Conservation (phyloP, 1,284 basidiomycete genomes). For the Fistulinella staudtii region DNA sequence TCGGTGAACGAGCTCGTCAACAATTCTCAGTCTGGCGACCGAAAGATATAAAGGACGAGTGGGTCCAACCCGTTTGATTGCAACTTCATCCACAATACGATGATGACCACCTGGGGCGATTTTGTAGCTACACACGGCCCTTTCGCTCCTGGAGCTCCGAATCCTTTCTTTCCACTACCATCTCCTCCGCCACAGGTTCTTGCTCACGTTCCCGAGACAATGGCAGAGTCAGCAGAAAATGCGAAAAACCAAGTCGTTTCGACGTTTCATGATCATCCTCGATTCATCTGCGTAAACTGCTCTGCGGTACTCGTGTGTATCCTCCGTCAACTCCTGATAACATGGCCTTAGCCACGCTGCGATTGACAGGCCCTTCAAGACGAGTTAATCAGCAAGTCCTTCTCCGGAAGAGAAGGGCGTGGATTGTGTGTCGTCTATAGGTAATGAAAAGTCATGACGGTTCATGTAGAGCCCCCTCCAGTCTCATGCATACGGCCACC, state of each 20-base stretch:
- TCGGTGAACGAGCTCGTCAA: too few relatives aligned
- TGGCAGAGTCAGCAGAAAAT: conserved; percentile 34
- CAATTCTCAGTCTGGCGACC: too few relatives aligned
- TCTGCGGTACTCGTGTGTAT: conserved; percentile 59
- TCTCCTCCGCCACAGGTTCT: neutral
- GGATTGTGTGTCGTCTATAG: conserved; percentile 68
- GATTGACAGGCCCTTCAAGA: conserved; percentile 68
- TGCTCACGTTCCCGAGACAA: conserved; percentile 5
- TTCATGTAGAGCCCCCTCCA: conserved; percentile 25
- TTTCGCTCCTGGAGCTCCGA: conserved; percentile 4
- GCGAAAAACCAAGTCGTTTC: conserved; percentile 51
- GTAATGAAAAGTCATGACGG: too few relatives aligned
- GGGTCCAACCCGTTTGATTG: conserved; percentile 1
- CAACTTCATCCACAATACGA: neutral
- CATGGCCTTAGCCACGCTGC: neutral
- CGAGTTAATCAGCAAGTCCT: conserved; percentile 81
- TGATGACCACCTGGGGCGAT: conserved; percentile 24
- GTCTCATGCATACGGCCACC: conserved; percentile 73
- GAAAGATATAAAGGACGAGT: too few relatives aligned
- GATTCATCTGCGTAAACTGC: conserved; percentile 62
- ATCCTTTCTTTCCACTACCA: neutral
- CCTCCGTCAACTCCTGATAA: neutral
- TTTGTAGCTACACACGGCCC: conserved; percentile 16
- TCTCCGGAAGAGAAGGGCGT: conserved; percentile 79
- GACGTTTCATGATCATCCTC: conserved; percentile 55